Evolutionary conservation across 169 alveolate genomes (phyloP), one percentile per base, ranked within the genome.

Genomic region (Plasmodium ovale): DNA sequence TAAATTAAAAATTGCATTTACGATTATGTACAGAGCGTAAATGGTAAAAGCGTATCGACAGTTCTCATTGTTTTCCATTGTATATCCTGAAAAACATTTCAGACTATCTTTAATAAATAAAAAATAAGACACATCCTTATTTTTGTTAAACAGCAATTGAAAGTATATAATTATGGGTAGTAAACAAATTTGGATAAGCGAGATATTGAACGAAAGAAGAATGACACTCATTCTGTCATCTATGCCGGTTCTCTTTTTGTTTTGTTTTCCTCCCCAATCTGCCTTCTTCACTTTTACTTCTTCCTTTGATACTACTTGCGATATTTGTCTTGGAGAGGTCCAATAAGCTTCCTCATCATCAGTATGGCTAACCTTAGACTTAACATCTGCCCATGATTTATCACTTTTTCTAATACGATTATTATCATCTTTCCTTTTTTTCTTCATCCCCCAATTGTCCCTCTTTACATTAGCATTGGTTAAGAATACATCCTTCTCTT

Each of bases 141-240:
- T 65, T 44, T 65, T 65, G 44, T 82, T 82, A 53, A 82, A 82
- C 19, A 82, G 9, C 9, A 65, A 29, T 33, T 82, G 90, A 82
- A 82, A 82, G 35, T 82, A 65, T 47, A 67, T 65, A 35, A 82
- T 82, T 5, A 82, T 56, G 47, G 90, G 90, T 37, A 82, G 62
- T 16, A 82, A 65, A 19, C 53, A 27, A 33, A 82, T 67, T 39
- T 82, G 90, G 2, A 82, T 82, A 35, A 64, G 42, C 1, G 90
- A 65, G 23, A 59, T 44, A 65, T 82, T 82, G 44, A 82, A 82
- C 7, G 82, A 82, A 14, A 82, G 12, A 19, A 82, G 59, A 9
- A 65, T 49, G 10, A 82, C 90, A 69, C 90, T 82, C 53, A 82
- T 82, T 33, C 44, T 82, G 39, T 58, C 64, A 10, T 39, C 31